Conservation (phyloP, 2,329 filamentous ascomycete genomes). For the Setomelanomma holmii region DNA sequence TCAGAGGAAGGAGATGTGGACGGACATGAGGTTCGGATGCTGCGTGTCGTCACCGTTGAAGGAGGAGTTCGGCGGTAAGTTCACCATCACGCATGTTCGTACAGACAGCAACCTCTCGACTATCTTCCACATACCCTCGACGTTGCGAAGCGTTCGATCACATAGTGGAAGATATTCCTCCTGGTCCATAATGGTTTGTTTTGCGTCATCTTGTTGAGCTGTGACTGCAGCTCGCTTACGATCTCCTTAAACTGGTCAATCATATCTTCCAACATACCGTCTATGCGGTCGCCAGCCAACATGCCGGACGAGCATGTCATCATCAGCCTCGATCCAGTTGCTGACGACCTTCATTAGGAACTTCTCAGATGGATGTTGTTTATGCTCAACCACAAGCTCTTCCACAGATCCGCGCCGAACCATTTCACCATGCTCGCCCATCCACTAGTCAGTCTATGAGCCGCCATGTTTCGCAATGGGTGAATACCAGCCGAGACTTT, state of each 20-base stretch:
- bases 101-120: not conserved
- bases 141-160: too few relatives aligned
- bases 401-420: slow-evolving; percentile 37
- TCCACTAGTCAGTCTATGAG: slow-evolving; percentile 45
- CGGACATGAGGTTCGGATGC: slow-evolving; percentile 48
- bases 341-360: slow-evolving; percentile 27
- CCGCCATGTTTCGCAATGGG: slow-evolving; percentile 47
- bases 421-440: slow-evolving; percentile 36
- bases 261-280: slow-evolving; percentile 6
- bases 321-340: slow-evolving; percentile 8
- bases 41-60: slow-evolving; percentile 48
- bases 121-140: not conserved
- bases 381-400: slow-evolving; percentile 43
- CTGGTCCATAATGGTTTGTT: too few relatives aligned
- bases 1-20: slow-evolving; percentile 35
- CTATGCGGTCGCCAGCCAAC: slow-evolving; percentile 8
- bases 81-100: slow-evolving; percentile 5
- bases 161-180: too few relatives aligned
- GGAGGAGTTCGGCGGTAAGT: slow-evolving; percentile 43
- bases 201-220: slow-evolving; percentile 29
- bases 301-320: slow-evolving; percentile 18
- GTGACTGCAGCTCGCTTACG: slow-evolving; percentile 22
- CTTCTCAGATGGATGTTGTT: slow-evolving; percentile 38
- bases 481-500: slow-evolving; percentile 41
- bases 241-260: slow-evolving; percentile 35